phyloP scores from a whole-genome alignment of 2,329 filamentous ascomycete species.

The Hypomyces perniciosus region DNA sequence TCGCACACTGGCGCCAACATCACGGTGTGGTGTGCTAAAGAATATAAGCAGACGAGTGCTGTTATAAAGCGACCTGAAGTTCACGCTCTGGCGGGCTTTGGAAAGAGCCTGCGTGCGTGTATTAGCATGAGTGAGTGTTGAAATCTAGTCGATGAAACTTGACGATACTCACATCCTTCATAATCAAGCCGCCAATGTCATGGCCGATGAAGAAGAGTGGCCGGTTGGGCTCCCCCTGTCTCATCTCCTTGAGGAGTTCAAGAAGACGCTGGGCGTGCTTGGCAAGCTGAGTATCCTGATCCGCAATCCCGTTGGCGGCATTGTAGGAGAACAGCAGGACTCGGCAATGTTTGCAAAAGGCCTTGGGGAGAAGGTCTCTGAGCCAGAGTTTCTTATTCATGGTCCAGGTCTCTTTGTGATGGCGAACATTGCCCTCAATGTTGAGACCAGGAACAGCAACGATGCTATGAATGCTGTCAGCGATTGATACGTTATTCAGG shows the following conservation, averaged over 20 bases:
- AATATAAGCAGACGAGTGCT: conserved; percentile 6
- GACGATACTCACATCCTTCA: conserved; percentile 7
- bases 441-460: conserved; percentile 9
- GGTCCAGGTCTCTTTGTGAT: conserved; percentile 8
- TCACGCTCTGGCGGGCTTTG: conserved; percentile 1
- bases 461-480: conserved; percentile 2
- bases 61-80: neutral
- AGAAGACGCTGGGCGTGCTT: conserved; percentile 6
- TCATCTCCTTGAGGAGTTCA: conserved; percentile 1
- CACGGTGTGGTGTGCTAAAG: conserved; percentile 11
- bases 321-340: conserved; percentile 12
- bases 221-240: neutral
- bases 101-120: conserved; percentile 1
- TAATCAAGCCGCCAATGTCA: conserved; percentile 9
- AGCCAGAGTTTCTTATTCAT: conserved; percentile 1
- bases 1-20: conserved; percentile 2
- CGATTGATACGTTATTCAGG: too few relatives aligned
- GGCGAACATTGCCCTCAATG: conserved; percentile 1
- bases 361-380: conserved; percentile 7
- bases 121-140: neutral
- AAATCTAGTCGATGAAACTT: neutral
- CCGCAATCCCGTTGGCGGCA: neutral
- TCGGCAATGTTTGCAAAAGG: neutral
- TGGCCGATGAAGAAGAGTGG: conserved; percentile 11
- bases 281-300: conserved; percentile 1